phyloP scores from a whole-genome alignment of 495 filamentous ascomycete genomes.

The Glonium stellatum region DNA sequence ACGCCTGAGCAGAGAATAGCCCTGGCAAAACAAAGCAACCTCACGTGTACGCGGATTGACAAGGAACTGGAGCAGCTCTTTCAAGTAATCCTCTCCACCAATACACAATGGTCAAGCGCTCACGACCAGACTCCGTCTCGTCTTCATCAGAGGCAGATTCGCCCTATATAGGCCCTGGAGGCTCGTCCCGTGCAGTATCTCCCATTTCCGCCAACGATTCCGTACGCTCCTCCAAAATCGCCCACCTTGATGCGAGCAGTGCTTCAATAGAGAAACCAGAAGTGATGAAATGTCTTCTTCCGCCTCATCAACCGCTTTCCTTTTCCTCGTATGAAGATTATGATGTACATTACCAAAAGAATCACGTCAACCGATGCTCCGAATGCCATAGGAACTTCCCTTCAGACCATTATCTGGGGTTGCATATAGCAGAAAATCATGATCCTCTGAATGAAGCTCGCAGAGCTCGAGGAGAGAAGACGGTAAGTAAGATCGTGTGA shows the following conservation, averaged over 20 bases:
- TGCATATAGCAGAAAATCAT: slow-evolving; percentile 92
- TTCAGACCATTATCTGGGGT: slow-evolving; percentile 52
- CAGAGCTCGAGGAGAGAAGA: slow-evolving; percentile 76
- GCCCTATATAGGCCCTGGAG: neutral
- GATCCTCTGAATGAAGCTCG: slow-evolving; percentile 67
- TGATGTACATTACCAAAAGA: slow-evolving; percentile 75
- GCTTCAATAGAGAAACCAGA: neutral
- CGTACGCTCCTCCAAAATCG: slow-evolving; percentile 20
- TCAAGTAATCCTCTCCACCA: slow-evolving; percentile 7
- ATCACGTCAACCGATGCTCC: slow-evolving; percentile 76
- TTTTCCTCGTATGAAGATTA: slow-evolving; percentile 77
- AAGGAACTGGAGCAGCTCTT: neutral
- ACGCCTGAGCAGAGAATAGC: neutral
- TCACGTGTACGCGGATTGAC: neutral
- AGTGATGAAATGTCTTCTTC: slow-evolving; percentile 68
- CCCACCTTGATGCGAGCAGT: slow-evolving; percentile 20
- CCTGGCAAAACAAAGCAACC: slow-evolving; percentile 2
- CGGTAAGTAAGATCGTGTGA: slow-evolving; percentile 47
- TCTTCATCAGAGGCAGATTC: slow-evolving; percentile 16
- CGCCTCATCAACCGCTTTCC: slow-evolving; percentile 62
- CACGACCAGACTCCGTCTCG: slow-evolving; percentile 45
- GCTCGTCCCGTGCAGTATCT: slow-evolving; percentile 3
- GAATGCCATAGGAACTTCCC: slow-evolving; percentile 63
- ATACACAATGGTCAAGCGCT: slow-evolving; percentile 54
- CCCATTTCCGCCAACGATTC: neutral